Base-by-base conservation (phyloP, 2,329 filamentous ascomycete genomes). In the Aspergillus puulaauensis region DNA sequence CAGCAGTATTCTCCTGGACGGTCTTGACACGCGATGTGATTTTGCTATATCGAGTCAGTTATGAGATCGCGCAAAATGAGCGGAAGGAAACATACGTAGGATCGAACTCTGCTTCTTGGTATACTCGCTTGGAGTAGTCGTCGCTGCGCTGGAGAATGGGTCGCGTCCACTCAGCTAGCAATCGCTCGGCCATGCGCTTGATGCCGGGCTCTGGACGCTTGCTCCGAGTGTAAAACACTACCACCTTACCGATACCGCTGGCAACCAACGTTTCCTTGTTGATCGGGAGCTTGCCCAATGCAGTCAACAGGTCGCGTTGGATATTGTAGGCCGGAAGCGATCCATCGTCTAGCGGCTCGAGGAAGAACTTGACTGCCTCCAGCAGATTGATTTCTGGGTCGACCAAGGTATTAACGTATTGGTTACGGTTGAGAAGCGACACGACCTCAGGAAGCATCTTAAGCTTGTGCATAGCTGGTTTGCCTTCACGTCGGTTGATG, bases 271-370 rank as follows among this genome's bases (percentile, higher is more conserved):
- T 85, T 67, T 98, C 95, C 72, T 97, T 97, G 71, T 92, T 90
- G 64, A 98, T 91, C 6, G 91, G 92, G 5, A 98, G 83, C 68
- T 86, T 88, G 17, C 83, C 84, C 39, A 99, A 82, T 23, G 91
- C 89, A 24, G 85, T 85, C 73, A 99, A 95, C 44, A 99, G 85
- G 72, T 98, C 93, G 61, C 93, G 91, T 78, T 99, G 95, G 65
- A 99, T 98, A 72, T 95, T 95, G 79, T 97, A 99, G 31, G 95
- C 93, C 0, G 95, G 95, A 50, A 99, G 83, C 60, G 91, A 93
- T 57, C 93, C 95, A 71, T 98, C 93, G 67, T 93, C 92, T 46
- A 98, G 83, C 1, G 95, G 95, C 73, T 99, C 95, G 21, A 99
- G 84, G 82, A 98, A 98, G 83, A 96, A 98, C 71, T 93, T 92